Evolutionary conservation across 352 stramenopile genomes (phyloP).

Genomic region (Phytophthora sp.): DNA sequence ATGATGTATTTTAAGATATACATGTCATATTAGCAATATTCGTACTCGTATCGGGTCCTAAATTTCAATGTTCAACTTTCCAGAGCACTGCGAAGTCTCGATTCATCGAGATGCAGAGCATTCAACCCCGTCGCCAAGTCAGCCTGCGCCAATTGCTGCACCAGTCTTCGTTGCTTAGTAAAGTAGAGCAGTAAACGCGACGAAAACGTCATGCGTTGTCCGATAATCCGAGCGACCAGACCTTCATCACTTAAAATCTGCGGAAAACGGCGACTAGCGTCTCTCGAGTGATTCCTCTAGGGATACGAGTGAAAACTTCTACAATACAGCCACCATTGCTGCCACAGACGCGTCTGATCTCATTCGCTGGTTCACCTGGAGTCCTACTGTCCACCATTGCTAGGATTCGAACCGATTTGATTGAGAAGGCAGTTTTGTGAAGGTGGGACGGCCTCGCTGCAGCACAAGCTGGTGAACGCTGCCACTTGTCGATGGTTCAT

Average conservation of each 20-base stretch:
- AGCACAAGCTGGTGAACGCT: constrained; percentile 40
- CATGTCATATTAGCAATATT: no score
- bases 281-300: neutral
- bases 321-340: constrained; percentile 16
- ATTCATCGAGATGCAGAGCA: neutral
- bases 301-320: constrained; percentile 10
- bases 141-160: constrained; percentile 21
- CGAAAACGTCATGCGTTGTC: constrained; percentile 15
- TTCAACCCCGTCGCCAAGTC: constrained; percentile 17
- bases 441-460: constrained; percentile 37
- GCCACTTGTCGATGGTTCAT: constrained; percentile 3
- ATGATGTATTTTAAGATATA: no score
- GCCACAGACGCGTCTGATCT: constrained; percentile 15
- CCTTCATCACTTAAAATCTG: constrained; percentile 16
- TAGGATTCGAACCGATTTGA: constrained; percentile 35
- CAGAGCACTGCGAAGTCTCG: no score
- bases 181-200: constrained; percentile 32
- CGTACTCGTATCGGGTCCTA: neutral
- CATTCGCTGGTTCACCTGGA: constrained; percentile 6
- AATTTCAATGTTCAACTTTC: neutral
- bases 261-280: constrained; percentile 15
- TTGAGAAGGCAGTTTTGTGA: constrained; percentile 26
- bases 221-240: constrained; percentile 6
- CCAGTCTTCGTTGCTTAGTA: constrained; percentile 12
- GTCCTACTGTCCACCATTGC: neutral